These are phyloP conservation scores for Amorphotheca resinae DNA, from an alignment of 495 filamentous ascomycete species.

Conservation along the genomic window DNA sequence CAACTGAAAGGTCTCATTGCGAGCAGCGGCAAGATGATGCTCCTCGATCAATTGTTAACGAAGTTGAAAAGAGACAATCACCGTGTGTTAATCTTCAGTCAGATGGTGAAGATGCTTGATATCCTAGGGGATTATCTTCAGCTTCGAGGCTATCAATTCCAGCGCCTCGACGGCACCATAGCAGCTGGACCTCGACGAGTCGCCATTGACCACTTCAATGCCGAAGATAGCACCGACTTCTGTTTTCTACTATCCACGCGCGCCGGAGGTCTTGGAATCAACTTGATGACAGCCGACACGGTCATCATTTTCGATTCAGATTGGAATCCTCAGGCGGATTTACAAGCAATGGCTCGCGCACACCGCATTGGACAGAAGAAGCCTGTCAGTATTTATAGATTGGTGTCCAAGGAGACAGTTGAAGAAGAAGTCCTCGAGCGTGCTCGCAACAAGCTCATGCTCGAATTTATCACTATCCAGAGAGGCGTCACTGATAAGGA, in stretches of 20 bases:
- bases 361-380: slow-evolving; percentile 95
- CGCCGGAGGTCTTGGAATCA: slow-evolving; percentile 94
- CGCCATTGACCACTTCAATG: slow-evolving; percentile 97
- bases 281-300: slow-evolving; percentile 96
- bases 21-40: slow-evolving; percentile 98
- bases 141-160: slow-evolving; percentile 78
- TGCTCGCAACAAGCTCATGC: slow-evolving; percentile 91
- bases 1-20: slow-evolving; percentile 81
- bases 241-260: slow-evolving; percentile 92
- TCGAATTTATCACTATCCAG: slow-evolving; percentile 98
- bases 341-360: slow-evolving; percentile 96
- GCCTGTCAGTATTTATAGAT: slow-evolving; percentile 86
- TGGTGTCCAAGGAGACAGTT: slow-evolving; percentile 95
- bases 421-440: slow-evolving; percentile 95
- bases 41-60: slow-evolving; percentile 81
- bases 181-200: slow-evolving; percentile 69
- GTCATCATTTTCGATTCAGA: slow-evolving; percentile 98
- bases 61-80: slow-evolving; percentile 88
- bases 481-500: slow-evolving; percentile 90
- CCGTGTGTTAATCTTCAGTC: slow-evolving; percentile 94
- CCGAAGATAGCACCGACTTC: slow-evolving; percentile 84
- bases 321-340: slow-evolving; percentile 97
- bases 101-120: slow-evolving; percentile 99
- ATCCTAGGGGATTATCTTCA: slow-evolving; percentile 88
- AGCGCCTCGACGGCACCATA: slow-evolving; percentile 91